Conservation (phyloP, 2,329 filamentous ascomycete species). For the Ustulina deusta region DNA sequence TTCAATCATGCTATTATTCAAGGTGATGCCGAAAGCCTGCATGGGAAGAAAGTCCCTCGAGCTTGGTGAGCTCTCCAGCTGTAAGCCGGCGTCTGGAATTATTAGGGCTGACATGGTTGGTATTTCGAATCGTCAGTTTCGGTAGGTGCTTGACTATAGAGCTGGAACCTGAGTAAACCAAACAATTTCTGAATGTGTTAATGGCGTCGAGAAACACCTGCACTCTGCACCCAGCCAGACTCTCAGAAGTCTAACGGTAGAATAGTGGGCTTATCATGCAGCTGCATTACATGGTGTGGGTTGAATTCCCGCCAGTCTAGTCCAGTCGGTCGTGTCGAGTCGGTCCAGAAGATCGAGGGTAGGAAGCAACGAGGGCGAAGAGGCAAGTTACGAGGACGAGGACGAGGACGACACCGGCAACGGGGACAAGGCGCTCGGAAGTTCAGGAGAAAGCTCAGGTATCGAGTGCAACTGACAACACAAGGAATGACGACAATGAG, state of each 20-base stretch:
- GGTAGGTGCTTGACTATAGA: slow-evolving; percentile 23
- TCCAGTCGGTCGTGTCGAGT: slow-evolving; percentile 27
- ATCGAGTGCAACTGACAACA: slow-evolving; percentile 19
- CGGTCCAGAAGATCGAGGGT: slow-evolving; percentile 22
- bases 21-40: slow-evolving; percentile 69
- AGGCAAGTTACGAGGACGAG: slow-evolving; percentile 27
- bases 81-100: slow-evolving; percentile 69
- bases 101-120: slow-evolving; percentile 64
- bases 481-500: slow-evolving; percentile 35
- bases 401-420: slow-evolving; percentile 1
- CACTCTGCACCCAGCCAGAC: slow-evolving; percentile 52
- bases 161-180: slow-evolving; percentile 8
- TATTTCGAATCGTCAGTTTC: slow-evolving; percentile 34
- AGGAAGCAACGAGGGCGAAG: slow-evolving; percentile 9
- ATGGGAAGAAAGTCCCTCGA: slow-evolving; percentile 59
- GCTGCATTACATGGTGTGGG: slow-evolving; percentile 49
- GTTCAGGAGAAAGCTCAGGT: slow-evolving; percentile 9
- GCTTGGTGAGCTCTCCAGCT: slow-evolving; percentile 65
- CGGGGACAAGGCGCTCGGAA: slow-evolving; percentile 9
- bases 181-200: slow-evolving; percentile 21
- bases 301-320: slow-evolving; percentile 30
- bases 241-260: slow-evolving; percentile 50
- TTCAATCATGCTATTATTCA: slow-evolving; percentile 69
- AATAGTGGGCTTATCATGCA: slow-evolving; percentile 50
- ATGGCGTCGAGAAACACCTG: slow-evolving; percentile 45